Base-by-base conservation (phyloP, 192 early-diverging fungal species). In the Coemansia furcata region DNA sequence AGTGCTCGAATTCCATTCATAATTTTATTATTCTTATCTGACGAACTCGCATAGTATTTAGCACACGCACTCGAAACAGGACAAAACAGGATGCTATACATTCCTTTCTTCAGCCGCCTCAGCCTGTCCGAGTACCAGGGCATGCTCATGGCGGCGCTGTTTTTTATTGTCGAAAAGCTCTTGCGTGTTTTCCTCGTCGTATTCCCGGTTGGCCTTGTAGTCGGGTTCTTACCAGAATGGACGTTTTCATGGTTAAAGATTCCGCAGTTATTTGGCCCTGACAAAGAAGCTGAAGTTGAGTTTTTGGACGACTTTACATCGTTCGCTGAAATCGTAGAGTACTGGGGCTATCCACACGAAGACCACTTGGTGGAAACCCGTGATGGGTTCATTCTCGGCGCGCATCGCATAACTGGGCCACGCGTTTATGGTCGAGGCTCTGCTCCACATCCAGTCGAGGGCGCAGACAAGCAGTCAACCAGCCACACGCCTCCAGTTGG, bases 301-400 rank as follows among this genome's bases (percentile, higher is more conserved):
- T 66, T 82, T 9, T 60, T 82, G n/a, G 80, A 82, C 35, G 80
- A 82, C 64, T 82, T 82, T 46, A 74, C 69, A 50, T 82, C 80
- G 35, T 82, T 82, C 72, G 68, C 71, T 14, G 73, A 78, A 49
- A 77, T 85, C 21, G 74, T 82, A 69, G 69, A 78, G 23, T 73
- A 64, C 71, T 92, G 93, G 91, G 86, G 87, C n/a, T 95, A 92
- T 66, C 89, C 87, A 10, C 80, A 90, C 49, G 88, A 98, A 44
- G 89, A 94, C 47, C 94, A 98, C 71, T 74, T 95, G 39, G 91
- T 93, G 8, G 86, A 87, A 12, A 95, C 93, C 12, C 86, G 86
- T 63, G 95, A 98, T 58, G 89, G 91, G 29, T 98, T 92, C 72
- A 78, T 96, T 3, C 82, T 98, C 9, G 89, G 92, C 32, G 82